These are phyloP conservation scores for Citrus unshiu DNA, from an alignment of 345 rosid genomes.

Conservation along the genomic window DNA sequence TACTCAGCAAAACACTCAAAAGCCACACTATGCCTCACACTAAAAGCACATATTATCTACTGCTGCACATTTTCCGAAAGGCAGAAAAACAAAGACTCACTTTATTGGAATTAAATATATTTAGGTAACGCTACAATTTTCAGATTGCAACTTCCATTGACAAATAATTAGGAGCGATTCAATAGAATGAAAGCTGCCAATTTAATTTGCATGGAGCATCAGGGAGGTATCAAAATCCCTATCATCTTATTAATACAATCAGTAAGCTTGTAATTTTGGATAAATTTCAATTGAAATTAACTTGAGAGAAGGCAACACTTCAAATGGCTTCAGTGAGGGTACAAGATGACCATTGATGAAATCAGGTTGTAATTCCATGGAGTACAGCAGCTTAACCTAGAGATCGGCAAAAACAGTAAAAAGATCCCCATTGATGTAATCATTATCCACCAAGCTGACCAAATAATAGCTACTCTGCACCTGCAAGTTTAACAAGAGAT, in stretches of 20 bases:
- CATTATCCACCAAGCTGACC: slow-evolving; percentile 93
- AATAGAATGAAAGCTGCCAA: neutral
- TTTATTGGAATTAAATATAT: neutral
- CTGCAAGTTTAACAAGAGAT: slow-evolving; percentile 40
- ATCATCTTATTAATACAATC: slow-evolving; percentile 19
- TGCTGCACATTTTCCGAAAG: too few species aligned
- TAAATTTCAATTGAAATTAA: neutral
- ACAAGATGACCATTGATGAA: neutral
- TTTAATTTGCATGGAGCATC: neutral
- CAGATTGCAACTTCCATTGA: neutral
- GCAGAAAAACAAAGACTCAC: too few species aligned
- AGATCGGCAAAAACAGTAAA: slow-evolving; percentile 58
- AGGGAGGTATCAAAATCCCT: slow-evolving; percentile 14
- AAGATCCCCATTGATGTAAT: slow-evolving; percentile 61
- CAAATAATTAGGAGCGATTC: neutral
- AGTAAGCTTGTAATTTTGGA: neutral
- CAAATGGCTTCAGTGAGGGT: neutral
- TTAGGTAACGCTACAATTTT: neutral
- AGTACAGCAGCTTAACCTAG: slow-evolving; percentile 21
- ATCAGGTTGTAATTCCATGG: neutral
- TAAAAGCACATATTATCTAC: too few species aligned
- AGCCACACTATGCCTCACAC: too few species aligned
- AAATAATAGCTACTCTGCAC: slow-evolving; percentile 69
- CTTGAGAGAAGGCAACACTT: neutral
- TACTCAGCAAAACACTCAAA: too few species aligned